Base-by-base conservation (phyloP, 805 yeast genomes). In the Priceomyces melissophilus region DNA sequence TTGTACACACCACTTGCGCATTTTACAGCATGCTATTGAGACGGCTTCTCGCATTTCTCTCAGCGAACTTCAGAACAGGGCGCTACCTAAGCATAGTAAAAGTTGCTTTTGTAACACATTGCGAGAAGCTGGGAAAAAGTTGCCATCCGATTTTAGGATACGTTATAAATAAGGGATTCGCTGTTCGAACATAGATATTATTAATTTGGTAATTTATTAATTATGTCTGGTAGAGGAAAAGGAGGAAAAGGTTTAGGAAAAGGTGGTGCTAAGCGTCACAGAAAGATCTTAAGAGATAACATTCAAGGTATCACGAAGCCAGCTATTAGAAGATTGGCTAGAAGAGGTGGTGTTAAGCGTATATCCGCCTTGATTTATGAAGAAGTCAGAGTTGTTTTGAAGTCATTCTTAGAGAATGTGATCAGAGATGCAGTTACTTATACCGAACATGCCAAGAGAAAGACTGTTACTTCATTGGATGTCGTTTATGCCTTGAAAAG, bases 331-430 rank as follows among this genome's bases (percentile, higher is more conserved):
- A 91, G 99, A 87, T 85, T 91, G 63, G 99, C 99, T 40, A 91
- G 99, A 84, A 89, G 99, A 87, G 99, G 99, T 79, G 99, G 99
- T 90, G 99, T 91, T 68, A 91, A 91, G 85, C 96, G 99, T 87
- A 91, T 91, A 64, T 91, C 98, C 50, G 98, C 96, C 71, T 79
- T 90, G 69, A 91, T 91, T 71, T 91, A 91, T 80, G 99, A 91
- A 77, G 97, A 91, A 79, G 96, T 93, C 66, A 89, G 99, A 81
- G 90, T 85, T 58, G 97, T 93, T 56, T 79, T 91, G 57, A 90
- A 90, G 78, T 79, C 96, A 44, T 91, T 91, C 86, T 82, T 91
- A 69, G 96, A 88, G 76, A 84, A 87, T 65, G 96, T 93, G 58
- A 91, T 91, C 76, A 88, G 97, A 81, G 98, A 93, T 63, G 98